Evolutionary conservation across 2,329 filamentous ascomycete genomes (phyloP).

Genomic region (Apiospora rasikravindrae): DNA sequence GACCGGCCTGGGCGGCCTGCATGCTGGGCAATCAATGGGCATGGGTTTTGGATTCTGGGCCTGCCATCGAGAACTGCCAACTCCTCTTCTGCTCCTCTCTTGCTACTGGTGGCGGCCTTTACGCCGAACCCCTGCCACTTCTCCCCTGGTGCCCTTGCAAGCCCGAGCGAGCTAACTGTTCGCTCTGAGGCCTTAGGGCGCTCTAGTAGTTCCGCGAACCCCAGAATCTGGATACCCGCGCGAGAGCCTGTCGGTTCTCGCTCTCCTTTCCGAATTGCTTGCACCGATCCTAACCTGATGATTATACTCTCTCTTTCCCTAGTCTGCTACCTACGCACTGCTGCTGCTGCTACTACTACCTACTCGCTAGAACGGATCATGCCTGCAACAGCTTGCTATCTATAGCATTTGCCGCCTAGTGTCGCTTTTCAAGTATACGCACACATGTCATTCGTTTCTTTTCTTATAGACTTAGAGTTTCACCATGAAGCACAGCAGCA

Average conservation of each 20-base stretch:
- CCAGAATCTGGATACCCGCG: conserved; percentile 18
- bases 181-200: background rate
- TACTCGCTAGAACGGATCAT: background rate
- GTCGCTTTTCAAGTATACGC: background rate
- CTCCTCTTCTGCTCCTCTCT: background rate
- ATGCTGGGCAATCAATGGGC: too few species aligned
- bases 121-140: conserved; percentile 5
- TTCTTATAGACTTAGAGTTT: background rate
- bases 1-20: background rate
- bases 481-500: background rate
- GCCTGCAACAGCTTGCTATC: background rate
- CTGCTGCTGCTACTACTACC: background rate
- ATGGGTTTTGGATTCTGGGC: too few species aligned
- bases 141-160: background rate
- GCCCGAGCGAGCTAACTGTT: background rate
- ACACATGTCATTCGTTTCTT: background rate
- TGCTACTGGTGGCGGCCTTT: background rate
- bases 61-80: too few species aligned
- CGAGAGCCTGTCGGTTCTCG: conserved; percentile 21
- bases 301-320: background rate
- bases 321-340: background rate
- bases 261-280: conserved; percentile 12
- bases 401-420: background rate
- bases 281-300: background rate
- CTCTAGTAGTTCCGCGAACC: conserved; percentile 10